Base-by-base conservation (phyloP, 1,139 yeast genomes). In the Scheffersomyces titani region DNA sequence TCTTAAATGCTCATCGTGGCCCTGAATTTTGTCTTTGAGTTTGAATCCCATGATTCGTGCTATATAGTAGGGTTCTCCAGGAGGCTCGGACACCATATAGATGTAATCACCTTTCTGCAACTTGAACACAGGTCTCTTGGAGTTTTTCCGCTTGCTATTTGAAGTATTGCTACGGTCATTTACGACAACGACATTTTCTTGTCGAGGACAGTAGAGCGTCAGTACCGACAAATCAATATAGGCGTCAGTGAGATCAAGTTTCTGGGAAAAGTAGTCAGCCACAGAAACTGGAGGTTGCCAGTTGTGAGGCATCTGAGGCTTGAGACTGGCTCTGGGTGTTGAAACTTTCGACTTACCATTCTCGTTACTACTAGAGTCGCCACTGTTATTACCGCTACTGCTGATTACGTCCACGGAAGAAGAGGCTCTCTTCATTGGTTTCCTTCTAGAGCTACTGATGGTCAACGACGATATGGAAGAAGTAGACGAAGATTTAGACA, bases 11-110 rank as follows among this genome's bases (percentile, higher is more conserved):
- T 40, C 16, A 20, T 49, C 51, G 40, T 18, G 6, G n/a, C 45
- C 52, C 6, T 16, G 20, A 7, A 7, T 22, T 22, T 56, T 55
- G 44, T 63, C 65, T 60, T 79, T 83, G 52, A 69, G 71, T 18
- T 82, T 85, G 69, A 92, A 92, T 24, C 93, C 96, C 82, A 91
- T 84, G 52, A 94, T 82, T 54, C 96, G 78, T 0, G 97, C 98
- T 51, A 94, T 84, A 66, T 91, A 92, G 74, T 90, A 93, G 0
- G 98, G 98, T 65, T 93, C 98, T 1, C 97, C 96, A 0, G 97
- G 94, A 0, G 98, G 98, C 69, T 92, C 98, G 61, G 96, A 87
- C 24, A 92, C 81, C 85, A 94, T 87, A 69, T 90, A 93, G 5
- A 93, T 89, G 61, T 82, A 88, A 57, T 93, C 97, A 22, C 84